Percentiles rank a stretch among this genome's conserved stretches.
Evolutionary conservation across 805 yeast species (phyloP).

Genomic region (Saturnispora ahearnii): DNA sequence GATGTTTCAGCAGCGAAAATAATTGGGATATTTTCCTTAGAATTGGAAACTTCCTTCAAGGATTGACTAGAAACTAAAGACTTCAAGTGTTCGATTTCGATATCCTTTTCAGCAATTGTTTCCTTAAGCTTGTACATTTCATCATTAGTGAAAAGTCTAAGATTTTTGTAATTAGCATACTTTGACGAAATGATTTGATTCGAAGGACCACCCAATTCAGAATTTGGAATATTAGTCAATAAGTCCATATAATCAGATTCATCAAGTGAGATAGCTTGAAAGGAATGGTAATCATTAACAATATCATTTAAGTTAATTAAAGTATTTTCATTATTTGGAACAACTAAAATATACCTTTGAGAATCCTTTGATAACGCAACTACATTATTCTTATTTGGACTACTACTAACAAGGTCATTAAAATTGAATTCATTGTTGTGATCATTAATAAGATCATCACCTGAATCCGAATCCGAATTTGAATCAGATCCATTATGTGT

Average conservation of each 20-base stretch:
- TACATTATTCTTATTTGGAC: conserved; percentile 4
- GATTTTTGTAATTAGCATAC: not conserved
- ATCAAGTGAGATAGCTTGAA: conserved; percentile 15
- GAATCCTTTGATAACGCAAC: not conserved
- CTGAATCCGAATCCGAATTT: not conserved
- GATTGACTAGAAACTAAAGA: not conserved
- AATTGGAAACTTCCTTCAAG: too few relatives aligned
- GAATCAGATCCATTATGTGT: conserved; percentile 2
- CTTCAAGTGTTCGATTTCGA: conserved; percentile 1
- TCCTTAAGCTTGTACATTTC: conserved; percentile 1
- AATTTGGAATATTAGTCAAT: conserved; percentile 1
- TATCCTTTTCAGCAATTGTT: not conserved
- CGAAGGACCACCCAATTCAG: not conserved
- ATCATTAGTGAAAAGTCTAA: conserved; percentile 2
- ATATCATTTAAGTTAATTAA: conserved; percentile 1
- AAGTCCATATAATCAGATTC: conserved; percentile 19
- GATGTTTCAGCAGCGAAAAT: too few relatives aligned
- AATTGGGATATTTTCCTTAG: too few relatives aligned
- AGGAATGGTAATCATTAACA: conserved; percentile 3
- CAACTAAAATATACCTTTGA: conserved; percentile 4
- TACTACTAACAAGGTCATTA: conserved; percentile 4
- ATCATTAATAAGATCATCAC: not conserved
- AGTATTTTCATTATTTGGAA: conserved; percentile 6
- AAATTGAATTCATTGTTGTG: not conserved
- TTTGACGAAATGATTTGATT: not conserved